Conservation (phyloP, 208 protist species). For the Trypanosoma melophagium region DNA sequence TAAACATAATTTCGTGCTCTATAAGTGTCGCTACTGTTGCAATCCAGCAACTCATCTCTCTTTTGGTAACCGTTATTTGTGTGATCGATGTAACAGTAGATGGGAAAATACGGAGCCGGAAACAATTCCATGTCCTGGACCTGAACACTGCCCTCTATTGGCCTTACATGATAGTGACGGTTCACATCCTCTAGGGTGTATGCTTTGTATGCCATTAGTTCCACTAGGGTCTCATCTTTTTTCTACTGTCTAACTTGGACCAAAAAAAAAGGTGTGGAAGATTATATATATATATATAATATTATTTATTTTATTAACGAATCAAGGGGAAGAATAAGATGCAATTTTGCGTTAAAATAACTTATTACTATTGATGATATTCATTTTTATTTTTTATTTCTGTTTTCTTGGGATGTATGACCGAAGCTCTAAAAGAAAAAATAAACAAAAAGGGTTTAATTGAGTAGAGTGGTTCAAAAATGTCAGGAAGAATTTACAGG, state of each 20-base stretch:
- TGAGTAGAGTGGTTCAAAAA: background rate
- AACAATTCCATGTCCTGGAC: constrained; percentile 52
- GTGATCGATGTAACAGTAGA: constrained; percentile 62
- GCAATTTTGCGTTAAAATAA: background rate
- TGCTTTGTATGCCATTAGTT: constrained; percentile 39
- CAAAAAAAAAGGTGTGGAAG: background rate
- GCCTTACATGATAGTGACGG: constrained; percentile 36
- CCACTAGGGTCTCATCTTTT: constrained; percentile 6
- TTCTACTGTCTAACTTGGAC: background rate
- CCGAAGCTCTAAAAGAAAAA: background rate
- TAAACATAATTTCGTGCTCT: constrained; percentile 52
- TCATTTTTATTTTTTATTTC: constrained; percentile 18
- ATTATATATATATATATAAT: background rate
- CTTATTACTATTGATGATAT: constrained; percentile 7
- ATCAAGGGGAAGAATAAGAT: background rate
- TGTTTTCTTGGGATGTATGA: constrained; percentile 9
- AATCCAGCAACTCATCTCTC: constrained; percentile 84
- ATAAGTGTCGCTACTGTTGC: constrained; percentile 90
- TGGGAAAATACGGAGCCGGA: constrained; percentile 70
- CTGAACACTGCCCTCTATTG: constrained; percentile 50
- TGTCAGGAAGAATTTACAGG: constrained; percentile 68
- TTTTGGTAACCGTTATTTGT: constrained; percentile 82
- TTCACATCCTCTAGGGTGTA: constrained; percentile 47
- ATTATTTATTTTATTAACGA: too few relatives aligned
- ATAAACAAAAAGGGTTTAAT: background rate